Percentiles rank a stretch among this genome's conserved stretches.
These are phyloP conservation scores for Aspergillus quadrilineatus DNA, from an alignment of 2,329 filamentous ascomycete species.

Conservation along the genomic window DNA sequence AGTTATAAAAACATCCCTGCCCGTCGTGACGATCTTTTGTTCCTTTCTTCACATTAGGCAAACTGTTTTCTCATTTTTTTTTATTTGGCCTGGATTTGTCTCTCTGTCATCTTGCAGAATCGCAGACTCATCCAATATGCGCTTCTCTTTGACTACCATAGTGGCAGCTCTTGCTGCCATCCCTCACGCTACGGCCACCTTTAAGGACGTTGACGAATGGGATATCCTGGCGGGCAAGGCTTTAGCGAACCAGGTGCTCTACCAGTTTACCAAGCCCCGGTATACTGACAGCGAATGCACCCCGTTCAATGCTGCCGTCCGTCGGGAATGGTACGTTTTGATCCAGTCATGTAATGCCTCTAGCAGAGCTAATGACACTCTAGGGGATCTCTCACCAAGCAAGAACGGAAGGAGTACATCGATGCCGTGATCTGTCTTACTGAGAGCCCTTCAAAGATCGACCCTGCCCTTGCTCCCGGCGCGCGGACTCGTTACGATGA, in stretches of 20 bases:
- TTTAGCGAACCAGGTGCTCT: constrained; percentile 11
- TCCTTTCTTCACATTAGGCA: neutral
- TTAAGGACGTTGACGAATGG: constrained; percentile 8
- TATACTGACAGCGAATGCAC: constrained; percentile 13
- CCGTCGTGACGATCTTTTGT: neutral
- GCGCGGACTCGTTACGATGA: constrained; percentile 52
- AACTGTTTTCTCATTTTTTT: neutral
- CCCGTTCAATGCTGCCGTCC: constrained; percentile 13
- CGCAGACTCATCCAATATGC: neutral
- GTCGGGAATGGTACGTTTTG: constrained; percentile 26
- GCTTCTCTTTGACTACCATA: constrained; percentile 6
- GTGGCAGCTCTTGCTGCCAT: constrained; percentile 7
- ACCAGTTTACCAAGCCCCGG: constrained; percentile 12
- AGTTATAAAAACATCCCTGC: neutral
- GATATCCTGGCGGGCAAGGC: constrained; percentile 13
- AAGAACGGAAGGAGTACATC: constrained; percentile 38
- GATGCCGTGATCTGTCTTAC: constrained; percentile 47
- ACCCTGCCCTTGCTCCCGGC: constrained; percentile 39
- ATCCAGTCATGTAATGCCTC: neutral
- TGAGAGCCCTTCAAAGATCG: constrained; percentile 8
- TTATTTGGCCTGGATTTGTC: too few species aligned
- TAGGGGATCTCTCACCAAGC: constrained; percentile 9
- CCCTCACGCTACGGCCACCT: constrained; percentile 1
- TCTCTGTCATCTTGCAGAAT: too few species aligned
- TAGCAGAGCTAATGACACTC: neutral